Base-by-base conservation (phyloP, 1,139 yeast genomes). In the Lizanozyma gosingica region DNA sequence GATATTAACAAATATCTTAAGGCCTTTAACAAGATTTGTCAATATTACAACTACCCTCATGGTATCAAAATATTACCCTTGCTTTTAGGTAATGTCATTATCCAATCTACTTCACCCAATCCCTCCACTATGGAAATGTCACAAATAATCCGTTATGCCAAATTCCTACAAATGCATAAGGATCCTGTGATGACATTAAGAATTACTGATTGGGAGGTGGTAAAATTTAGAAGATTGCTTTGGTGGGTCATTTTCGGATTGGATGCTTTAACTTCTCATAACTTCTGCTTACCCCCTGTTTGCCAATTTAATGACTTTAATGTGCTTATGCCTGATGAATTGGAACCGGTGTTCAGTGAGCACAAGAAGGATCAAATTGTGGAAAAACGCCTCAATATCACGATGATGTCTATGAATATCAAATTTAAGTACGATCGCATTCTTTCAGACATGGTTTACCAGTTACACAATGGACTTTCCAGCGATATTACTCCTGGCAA, bases 241-340 rank as follows among this genome's bases (percentile, higher is more conserved):
- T 79, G 84, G 83, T 79, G 83, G 83, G 78, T 76, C 33, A 75
- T 78, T 4, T 77, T 77, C 48, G 76, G 77, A 15, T 58, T 79
- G 41, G 85, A 79, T 52, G 72, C 78, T 3, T 60, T 76, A 42
- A 73, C 80, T 2, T 71, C 82, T 18, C 73, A 76, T 45, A 77
- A 77, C 47, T 71, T 75, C 40, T 73, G 79, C 51, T 56, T 77
- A 33, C 73, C 80, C 0, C 84, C 85, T 1, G 67, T 75, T 29
- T 74, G 80, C 43, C 65, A 65, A 45, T 58, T 65, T 41, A 74
- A 70, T 37, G 81, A 77, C 48, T 76, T 75, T 54, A 80, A 78
- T 48, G 80, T 80, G 0, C 57, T 69, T 16, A 55, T 76, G 54
- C 80, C 82, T 0, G 68, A 65, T 18, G 79, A 73, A 45, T 68